Evolutionary conservation across 164 flowering plant species (phyloP).

Genomic region (Vitis amurensis): DNA sequence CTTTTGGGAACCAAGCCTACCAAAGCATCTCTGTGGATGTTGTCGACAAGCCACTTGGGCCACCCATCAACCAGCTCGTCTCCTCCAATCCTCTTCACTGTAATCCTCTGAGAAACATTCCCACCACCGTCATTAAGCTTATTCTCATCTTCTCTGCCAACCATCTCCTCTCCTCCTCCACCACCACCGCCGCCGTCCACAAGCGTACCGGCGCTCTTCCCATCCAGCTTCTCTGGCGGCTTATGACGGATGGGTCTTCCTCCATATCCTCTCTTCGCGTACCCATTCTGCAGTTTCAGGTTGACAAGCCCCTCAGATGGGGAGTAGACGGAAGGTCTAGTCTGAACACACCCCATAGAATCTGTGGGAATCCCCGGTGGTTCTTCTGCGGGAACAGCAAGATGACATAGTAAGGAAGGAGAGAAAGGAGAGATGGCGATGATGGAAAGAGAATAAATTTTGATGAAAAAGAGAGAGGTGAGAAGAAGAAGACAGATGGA

Average conservation of each 20-base stretch:
- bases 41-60: constrained; percentile 53
- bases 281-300: constrained; percentile 26
- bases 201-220: neutral
- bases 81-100: constrained; percentile 25
- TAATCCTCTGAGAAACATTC: constrained; percentile 10
- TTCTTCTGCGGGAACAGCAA: neutral
- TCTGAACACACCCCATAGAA: constrained; percentile 26
- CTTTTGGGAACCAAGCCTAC: constrained; percentile 37
- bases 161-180: constrained; percentile 12
- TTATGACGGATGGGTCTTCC: constrained; percentile 1
- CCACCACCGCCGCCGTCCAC: constrained; percentile 4
- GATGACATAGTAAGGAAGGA: constrained; percentile 3
- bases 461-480: no score
- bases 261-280: constrained; percentile 14
- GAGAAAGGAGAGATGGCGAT: neutral
- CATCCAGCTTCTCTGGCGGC: neutral
- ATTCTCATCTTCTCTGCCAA: constrained; percentile 11
- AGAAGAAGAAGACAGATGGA: no score
- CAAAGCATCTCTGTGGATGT: constrained; percentile 32
- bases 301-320: constrained; percentile 16
- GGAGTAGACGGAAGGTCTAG: constrained; percentile 3
- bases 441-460: neutral
- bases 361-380: neutral
- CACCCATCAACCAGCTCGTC: constrained; percentile 45
- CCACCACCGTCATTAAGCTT: constrained; percentile 7